Evolutionary conservation across 495 filamentous ascomycete species (phyloP).

Genomic region (Parmelia sp.): DNA sequence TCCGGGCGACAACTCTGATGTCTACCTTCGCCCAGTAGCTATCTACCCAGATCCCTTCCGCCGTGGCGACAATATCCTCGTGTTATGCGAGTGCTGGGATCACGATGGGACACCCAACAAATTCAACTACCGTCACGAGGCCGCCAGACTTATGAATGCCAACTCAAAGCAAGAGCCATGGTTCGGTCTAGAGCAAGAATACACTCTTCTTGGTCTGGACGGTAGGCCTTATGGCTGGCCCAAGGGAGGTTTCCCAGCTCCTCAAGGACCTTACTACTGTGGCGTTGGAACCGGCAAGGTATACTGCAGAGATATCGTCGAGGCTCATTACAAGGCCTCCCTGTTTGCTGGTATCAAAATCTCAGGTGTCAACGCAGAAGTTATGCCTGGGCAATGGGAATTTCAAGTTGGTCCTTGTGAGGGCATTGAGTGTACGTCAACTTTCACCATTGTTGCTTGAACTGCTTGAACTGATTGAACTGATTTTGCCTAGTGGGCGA

Average conservation of each 20-base stretch:
- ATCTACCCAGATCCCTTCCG: conserved; percentile 94
- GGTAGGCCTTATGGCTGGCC: conserved; percentile 96
- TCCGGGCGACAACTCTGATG: conserved; percentile 92
- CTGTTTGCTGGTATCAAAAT: conserved; percentile 86
- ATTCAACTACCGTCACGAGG: conserved; percentile 94
- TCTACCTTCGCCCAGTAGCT: conserved; percentile 90
- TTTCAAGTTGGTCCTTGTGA: conserved; percentile 95
- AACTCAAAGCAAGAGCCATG: conserved; percentile 79
- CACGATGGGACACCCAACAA: conserved; percentile 95
- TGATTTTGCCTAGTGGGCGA: conserved; percentile 66
- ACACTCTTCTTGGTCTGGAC: conserved; percentile 81
- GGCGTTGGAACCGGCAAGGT: conserved; percentile 97
- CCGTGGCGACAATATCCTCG: conserved; percentile 75
- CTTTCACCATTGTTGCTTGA: background rate
- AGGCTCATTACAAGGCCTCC: conserved; percentile 98
- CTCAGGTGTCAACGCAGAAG: conserved; percentile 98
- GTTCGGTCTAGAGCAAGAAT: conserved; percentile 99
- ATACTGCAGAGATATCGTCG: conserved; percentile 96
- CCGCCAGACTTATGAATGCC: conserved; percentile 79
- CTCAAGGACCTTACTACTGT: conserved; percentile 98
- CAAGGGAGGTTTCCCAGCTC: conserved; percentile 89
- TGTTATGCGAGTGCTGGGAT: conserved; percentile 94
- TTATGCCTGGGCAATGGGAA: conserved; percentile 98
- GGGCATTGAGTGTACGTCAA: conserved; percentile 70
- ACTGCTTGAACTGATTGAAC: conserved; percentile 19